Conservation (phyloP, 2,329 filamentous ascomycete species). For the Ceratocystis colombiana region DNA sequence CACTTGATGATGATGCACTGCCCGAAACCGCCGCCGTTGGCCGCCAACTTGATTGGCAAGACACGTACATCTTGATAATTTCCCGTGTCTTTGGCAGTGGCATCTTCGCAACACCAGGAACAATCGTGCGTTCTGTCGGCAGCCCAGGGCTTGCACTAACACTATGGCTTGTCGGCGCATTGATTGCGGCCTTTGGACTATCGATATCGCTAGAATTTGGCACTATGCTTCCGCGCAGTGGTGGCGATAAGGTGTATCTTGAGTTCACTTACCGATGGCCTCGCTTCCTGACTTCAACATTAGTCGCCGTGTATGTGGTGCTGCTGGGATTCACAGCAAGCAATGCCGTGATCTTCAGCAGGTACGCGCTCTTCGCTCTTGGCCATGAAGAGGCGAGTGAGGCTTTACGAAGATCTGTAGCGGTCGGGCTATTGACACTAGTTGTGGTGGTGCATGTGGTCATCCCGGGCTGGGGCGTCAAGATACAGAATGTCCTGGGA, state of each 20-base stretch:
- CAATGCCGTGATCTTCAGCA: conserved; percentile 60
- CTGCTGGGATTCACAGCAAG: conserved; percentile 57
- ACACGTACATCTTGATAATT: conserved; percentile 57
- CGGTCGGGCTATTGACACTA: conserved; percentile 44
- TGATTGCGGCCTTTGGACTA: conserved; percentile 52
- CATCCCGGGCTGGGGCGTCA: conserved; percentile 47
- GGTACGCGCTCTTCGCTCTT: conserved; percentile 53
- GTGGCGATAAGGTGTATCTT: conserved; percentile 60
- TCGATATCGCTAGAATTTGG: conserved; percentile 57
- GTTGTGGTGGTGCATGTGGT: conserved; percentile 52
- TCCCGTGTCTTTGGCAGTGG: conserved; percentile 60
- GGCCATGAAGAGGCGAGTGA: conserved; percentile 37
- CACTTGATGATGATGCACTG: conserved; percentile 47
- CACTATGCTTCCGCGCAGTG: conserved; percentile 59
- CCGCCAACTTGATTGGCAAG: conserved; percentile 51
- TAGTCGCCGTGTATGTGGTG: conserved; percentile 54
- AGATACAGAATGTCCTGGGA: conserved; percentile 51
- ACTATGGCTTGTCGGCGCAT: conserved; percentile 53
- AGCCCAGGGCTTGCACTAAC: conserved; percentile 53
- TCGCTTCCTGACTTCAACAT: conserved; percentile 51
- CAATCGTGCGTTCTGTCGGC: conserved; percentile 55
- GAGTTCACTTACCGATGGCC: conserved; percentile 58
- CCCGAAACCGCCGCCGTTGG: conserved; percentile 50
- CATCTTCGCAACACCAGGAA: conserved; percentile 61
- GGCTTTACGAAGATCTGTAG: conserved; percentile 44